Percentiles rank a stretch among this genome's conserved stretches.
Evolutionary conservation across 208 protist genomes (phyloP).

Genomic region (Trypanosoma rangeli): DNA sequence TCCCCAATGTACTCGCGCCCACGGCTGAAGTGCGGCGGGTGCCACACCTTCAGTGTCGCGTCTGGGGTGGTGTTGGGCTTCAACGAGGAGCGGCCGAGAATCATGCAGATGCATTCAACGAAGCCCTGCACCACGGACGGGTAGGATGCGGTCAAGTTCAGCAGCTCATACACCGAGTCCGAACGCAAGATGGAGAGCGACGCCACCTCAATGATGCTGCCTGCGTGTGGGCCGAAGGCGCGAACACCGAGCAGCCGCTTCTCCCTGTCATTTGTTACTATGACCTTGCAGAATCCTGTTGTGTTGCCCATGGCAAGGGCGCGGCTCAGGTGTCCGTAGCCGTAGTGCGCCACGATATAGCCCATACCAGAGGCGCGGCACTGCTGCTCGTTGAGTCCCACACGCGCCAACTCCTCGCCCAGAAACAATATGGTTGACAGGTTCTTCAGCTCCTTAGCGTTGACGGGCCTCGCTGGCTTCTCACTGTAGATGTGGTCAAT

Average conservation of each 20-base stretch:
- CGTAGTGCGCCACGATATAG: constrained; percentile 53
- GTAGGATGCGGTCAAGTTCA: constrained; percentile 55
- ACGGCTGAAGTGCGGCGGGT: constrained; percentile 22
- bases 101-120: constrained; percentile 61
- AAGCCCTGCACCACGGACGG: constrained; percentile 55
- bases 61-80: constrained; percentile 42
- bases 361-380: constrained; percentile 42
- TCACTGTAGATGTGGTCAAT: constrained; percentile 67
- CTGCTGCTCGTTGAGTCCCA: constrained; percentile 71
- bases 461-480: constrained; percentile 24
- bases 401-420: constrained; percentile 57
- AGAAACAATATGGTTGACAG: constrained; percentile 56
- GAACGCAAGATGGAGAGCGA: constrained; percentile 54
- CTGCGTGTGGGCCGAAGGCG: constrained; percentile 55
- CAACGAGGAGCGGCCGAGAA: constrained; percentile 42
- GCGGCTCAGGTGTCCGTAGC: constrained; percentile 46
- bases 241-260: constrained; percentile 69
- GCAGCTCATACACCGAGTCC: constrained; percentile 62
- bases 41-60: constrained; percentile 38
- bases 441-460: constrained; percentile 32
- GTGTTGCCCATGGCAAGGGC: constrained; percentile 46
- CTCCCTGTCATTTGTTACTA: constrained; percentile 65
- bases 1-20: constrained; percentile 23
- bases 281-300: constrained; percentile 69
- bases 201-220: constrained; percentile 64